Conservation (phyloP, 306 rosid genomes). For the Hippophae tibetana region DNA sequence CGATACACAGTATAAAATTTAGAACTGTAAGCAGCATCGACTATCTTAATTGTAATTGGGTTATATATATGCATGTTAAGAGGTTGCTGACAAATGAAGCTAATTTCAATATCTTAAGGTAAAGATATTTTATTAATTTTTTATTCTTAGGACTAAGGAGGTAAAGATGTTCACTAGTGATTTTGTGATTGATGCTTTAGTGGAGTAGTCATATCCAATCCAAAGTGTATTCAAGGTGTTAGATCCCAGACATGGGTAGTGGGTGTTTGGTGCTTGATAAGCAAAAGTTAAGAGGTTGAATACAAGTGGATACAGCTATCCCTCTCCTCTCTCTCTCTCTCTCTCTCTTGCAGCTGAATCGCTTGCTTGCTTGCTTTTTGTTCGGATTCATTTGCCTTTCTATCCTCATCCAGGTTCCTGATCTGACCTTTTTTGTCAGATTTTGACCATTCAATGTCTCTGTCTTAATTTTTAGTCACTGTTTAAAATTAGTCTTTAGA, state of each 20-base stretch:
- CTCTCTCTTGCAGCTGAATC: slow-evolving; percentile 12
- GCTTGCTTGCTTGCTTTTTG: slow-evolving; percentile 58
- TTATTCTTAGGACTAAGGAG: no score
- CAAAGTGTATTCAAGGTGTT: slow-evolving; percentile 1
- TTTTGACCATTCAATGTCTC: slow-evolving; percentile 15
- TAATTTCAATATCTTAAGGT: background rate
- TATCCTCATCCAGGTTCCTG: slow-evolving; percentile 44
- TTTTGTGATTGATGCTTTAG: background rate
- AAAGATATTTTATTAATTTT: no score
- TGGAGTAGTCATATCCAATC: background rate
- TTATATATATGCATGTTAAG: slow-evolving; percentile 16
- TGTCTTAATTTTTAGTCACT: background rate
- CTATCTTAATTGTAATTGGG: slow-evolving; percentile 34
- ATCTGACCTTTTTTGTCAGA: slow-evolving; percentile 37
- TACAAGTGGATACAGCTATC: slow-evolving; percentile 71
- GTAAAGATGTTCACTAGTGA: no score
- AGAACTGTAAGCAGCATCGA: background rate
- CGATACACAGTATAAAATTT: no score
- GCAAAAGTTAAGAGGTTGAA: slow-evolving; percentile 66
- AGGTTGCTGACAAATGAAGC: slow-evolving; percentile 52
- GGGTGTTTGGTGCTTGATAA: slow-evolving; percentile 53
- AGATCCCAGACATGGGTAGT: slow-evolving; percentile 50
- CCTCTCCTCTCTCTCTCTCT: background rate
- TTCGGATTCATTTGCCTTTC: slow-evolving; percentile 84
- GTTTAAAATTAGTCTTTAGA: background rate